Conservation (phyloP, 2,329 filamentous ascomycete species). For the Clarireedia homoeocarpa region DNA sequence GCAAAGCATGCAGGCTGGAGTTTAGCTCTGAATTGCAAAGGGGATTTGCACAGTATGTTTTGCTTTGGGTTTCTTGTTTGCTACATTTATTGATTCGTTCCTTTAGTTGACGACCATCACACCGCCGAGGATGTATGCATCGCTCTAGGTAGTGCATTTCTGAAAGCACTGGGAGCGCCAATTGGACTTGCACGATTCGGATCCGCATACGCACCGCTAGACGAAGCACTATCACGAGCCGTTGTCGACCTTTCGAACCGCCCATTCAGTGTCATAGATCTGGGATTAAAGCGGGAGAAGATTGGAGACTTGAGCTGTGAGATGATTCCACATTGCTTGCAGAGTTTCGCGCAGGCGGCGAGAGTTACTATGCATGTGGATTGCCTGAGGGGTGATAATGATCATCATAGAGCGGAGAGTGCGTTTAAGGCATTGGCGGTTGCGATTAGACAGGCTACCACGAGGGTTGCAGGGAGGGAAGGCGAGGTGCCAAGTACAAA, state of each 20-base stretch:
- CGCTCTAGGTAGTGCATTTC: constrained; percentile 80
- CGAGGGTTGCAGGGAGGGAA: constrained; percentile 68
- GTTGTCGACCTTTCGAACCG: constrained; percentile 94
- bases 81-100: constrained; percentile 7
- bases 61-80: not conserved
- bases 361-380: constrained; percentile 93
- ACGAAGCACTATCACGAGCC: constrained; percentile 88
- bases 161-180: constrained; percentile 66
- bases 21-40: constrained; percentile 71
- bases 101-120: constrained; percentile 94
- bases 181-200: constrained; percentile 85
- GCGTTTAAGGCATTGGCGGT: constrained; percentile 95
- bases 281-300: constrained; percentile 84
- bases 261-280: constrained; percentile 73
- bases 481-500: constrained; percentile 95
- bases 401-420: constrained; percentile 93
- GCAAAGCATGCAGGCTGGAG: constrained; percentile 96
- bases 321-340: constrained; percentile 94
- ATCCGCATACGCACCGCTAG: constrained; percentile 83
- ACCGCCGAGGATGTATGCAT: constrained; percentile 94
- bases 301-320: constrained; percentile 89
- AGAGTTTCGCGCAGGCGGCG: constrained; percentile 87
- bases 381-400: constrained; percentile 82
- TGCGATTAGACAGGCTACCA: constrained; percentile 70
- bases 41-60: constrained; percentile 78